These are phyloP conservation scores for Corylus avellana DNA, from an alignment of 306 rosid species.

Conservation along the genomic window DNA sequence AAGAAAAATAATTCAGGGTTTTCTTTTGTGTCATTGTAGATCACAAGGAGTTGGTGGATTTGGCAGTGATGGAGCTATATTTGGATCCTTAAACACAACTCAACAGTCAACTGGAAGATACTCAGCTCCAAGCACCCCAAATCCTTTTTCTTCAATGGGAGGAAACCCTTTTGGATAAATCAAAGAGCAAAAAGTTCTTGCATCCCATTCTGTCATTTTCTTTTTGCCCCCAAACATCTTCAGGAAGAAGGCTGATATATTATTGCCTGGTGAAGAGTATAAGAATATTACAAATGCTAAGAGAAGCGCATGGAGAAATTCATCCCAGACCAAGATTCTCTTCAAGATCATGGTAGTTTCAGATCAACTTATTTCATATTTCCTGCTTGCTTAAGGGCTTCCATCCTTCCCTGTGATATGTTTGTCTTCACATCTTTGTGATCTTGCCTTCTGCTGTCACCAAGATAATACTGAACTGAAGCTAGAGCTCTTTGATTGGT, in stretches of 20 bases:
- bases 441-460: not conserved
- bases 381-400: not conserved
- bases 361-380: not conserved
- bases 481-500: not conserved
- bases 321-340: not conserved
- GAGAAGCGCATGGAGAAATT: not conserved
- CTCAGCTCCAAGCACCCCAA: conserved; percentile 31
- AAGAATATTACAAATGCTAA: not conserved
- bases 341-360: not conserved
- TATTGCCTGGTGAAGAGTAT: not conserved
- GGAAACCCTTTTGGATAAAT: conserved; percentile 73
- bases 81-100: conserved; percentile 31
- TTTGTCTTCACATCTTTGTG: not conserved
- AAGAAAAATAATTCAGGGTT: conserved; percentile 5
- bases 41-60: conserved; percentile 35
- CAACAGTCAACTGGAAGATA: conserved; percentile 35
- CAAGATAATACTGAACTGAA: not conserved
- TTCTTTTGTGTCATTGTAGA: conserved; percentile 31
- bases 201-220: conserved; percentile 4
- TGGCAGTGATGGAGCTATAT: conserved; percentile 23
- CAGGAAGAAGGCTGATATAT: not conserved
- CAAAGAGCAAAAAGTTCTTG: not conserved
- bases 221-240: not conserved
- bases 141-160: conserved; percentile 37
- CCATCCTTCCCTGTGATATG: not conserved